Evolutionary conservation across 768 basidiomycete genomes (phyloP).

Genomic region (Lentinula sp.): DNA sequence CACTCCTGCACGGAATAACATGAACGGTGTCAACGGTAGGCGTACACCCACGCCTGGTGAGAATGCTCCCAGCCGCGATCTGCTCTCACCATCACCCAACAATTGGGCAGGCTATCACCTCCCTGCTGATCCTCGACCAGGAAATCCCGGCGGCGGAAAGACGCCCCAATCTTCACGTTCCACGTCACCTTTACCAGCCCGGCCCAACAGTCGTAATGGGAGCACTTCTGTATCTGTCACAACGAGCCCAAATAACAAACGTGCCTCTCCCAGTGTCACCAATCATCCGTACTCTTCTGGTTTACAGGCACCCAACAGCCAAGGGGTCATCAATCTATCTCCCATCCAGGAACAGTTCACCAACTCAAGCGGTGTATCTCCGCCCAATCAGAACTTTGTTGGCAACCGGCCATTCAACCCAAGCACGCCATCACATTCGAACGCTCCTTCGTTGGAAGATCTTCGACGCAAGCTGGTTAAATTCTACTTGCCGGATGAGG

Average conservation of each 20-base stretch:
- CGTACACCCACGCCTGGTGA: conserved; percentile 59
- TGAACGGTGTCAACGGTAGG: conserved; percentile 26
- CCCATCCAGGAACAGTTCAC: conserved; percentile 68
- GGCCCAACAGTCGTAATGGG: conserved; percentile 42
- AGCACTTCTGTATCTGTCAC: conserved; percentile 40
- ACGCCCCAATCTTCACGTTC: conserved; percentile 28
- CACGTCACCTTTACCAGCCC: conserved; percentile 36
- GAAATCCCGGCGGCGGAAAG: conserved; percentile 38
- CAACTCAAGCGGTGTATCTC: conserved; percentile 37
- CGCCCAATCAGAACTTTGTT: conserved; percentile 42
- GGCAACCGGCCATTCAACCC: conserved; percentile 57
- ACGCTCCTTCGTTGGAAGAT: conserved; percentile 63
- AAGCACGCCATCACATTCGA: conserved; percentile 33
- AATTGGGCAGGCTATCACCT: conserved; percentile 46
- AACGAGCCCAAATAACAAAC: conserved; percentile 32
- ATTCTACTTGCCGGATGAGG: conserved; percentile 81
- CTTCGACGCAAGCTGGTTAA: conserved; percentile 82
- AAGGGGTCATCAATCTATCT: conserved; percentile 45
- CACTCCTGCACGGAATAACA: conserved; percentile 23
- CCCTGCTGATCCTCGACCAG: conserved; percentile 58
- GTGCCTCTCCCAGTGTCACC: conserved; percentile 33
- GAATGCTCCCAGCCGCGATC: conserved; percentile 20
- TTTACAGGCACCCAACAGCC: conserved; percentile 25
- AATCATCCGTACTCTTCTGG: conserved; percentile 52
- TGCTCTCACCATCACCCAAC: conserved; percentile 34